phyloP scores from a whole-genome alignment of 331 rosid species.

The Cydonia oblonga region DNA sequence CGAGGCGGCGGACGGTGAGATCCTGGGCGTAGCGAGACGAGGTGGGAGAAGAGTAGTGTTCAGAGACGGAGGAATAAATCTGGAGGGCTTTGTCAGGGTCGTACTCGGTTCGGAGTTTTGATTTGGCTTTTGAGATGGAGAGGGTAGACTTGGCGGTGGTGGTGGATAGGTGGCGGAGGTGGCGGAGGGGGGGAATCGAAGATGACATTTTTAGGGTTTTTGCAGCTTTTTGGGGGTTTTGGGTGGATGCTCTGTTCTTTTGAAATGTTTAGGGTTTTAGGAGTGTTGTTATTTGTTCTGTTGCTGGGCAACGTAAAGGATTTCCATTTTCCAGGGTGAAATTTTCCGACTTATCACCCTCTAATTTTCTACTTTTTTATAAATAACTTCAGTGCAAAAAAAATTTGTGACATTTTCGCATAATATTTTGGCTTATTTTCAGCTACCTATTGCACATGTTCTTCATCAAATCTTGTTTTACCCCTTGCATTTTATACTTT shows the following conservation, averaged over 20 bases:
- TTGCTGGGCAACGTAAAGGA: background rate
- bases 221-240: background rate
- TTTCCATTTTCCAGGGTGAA: too few species aligned
- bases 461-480: too few species aligned
- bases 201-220: constrained; percentile 33
- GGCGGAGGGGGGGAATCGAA: constrained; percentile 25
- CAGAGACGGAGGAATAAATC: constrained; percentile 44
- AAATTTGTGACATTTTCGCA: too few species aligned
- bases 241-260: background rate
- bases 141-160: constrained; percentile 24
- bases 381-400: too few species aligned
- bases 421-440: too few species aligned
- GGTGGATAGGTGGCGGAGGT: constrained; percentile 32
- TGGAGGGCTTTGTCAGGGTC: constrained; percentile 57
- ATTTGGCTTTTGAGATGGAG: constrained; percentile 43
- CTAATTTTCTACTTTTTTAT: too few species aligned
- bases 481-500: too few species aligned
- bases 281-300: background rate
- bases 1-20: constrained; percentile 54
- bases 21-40: constrained; percentile 52
- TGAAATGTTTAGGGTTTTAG: constrained; percentile 13
- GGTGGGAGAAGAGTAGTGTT: constrained; percentile 32
- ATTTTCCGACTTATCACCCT: too few species aligned
- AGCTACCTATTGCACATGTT: too few species aligned
- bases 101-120: constrained; percentile 37